Evolutionary conservation across 345 rosid species (phyloP).

Genomic region (Combretum micranthum): DNA sequence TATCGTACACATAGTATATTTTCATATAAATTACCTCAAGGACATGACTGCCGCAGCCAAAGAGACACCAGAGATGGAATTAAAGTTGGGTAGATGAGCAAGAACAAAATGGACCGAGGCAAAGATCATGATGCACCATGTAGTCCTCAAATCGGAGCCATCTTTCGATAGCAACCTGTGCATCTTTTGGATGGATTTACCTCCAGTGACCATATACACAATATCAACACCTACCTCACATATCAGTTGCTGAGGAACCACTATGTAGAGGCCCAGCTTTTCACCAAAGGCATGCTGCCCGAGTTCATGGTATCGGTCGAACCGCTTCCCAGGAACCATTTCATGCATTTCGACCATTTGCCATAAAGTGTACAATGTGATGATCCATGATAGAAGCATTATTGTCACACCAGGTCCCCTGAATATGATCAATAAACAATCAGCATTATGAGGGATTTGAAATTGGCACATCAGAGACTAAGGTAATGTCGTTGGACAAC

Average conservation of each 20-base stretch:
- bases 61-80: conserved; percentile 70
- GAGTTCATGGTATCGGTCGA: conserved; percentile 71
- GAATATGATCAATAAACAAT: conserved; percentile 1
- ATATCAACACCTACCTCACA: conserved; percentile 60
- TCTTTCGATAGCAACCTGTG: conserved; percentile 23
- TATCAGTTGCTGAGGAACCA: conserved; percentile 70
- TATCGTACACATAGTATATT: too few relatives aligned
- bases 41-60: conserved; percentile 83
- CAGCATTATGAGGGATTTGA: too few relatives aligned
- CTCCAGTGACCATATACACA: conserved; percentile 82
- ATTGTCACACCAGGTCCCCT: conserved; percentile 54
- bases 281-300: conserved; percentile 77
- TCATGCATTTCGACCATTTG: conserved; percentile 92
- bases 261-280: conserved; percentile 69
- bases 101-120: conserved; percentile 66
- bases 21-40: conserved; percentile 30
- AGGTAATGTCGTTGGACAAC: too few relatives aligned
- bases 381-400: conserved; percentile 40
- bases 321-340: conserved; percentile 65
- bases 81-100: conserved; percentile 71
- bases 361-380: conserved; percentile 63
- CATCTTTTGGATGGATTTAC: conserved; percentile 56
- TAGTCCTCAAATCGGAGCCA: conserved; percentile 33
- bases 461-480: too few relatives aligned
- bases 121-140: conserved; percentile 65